Evolutionary conservation across 225 moss, liverwort and hornwort genomes (phyloP), one percentile per base, ranked within the genome.

Genomic region (Takakia lepidozioides): DNA sequence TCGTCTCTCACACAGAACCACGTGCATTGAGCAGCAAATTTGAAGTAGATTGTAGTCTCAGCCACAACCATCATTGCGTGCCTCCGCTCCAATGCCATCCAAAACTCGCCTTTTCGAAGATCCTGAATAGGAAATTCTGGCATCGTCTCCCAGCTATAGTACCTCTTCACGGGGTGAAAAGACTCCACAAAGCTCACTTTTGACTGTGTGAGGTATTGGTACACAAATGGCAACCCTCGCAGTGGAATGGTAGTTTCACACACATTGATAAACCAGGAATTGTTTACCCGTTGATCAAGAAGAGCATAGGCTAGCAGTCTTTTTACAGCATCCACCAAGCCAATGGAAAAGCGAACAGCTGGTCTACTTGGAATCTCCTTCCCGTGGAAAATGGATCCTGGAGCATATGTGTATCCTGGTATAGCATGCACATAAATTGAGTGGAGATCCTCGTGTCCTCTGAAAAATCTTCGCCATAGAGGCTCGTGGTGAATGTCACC

Each of bases 21-120:
- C 4, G 10, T 46, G 35, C 67, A 70, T 11, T 40, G 15, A 10
- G 28, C 63, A 19, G 16, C 10, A 10, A 80, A 74, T 27, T 57
- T 46, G 50, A 52, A 60, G 44, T 60, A 70, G 5, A 74, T 57
- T 3, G 45, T 15, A 8, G 3, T 38, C 14, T 80, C 70, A 20
- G 50, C 63, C 21, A 80, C 63, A 13, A 67, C 42, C 14, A 49
- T n/a, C 28, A 8, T 35, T 1, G 64, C 69, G 16, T 74, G 67
- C 27, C 60, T 38, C 17, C 57, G 63, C 32, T 29, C 43, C 14
- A 67, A 38, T 26, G 70, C 79, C 74, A 79, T 66, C 66, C 74
- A 70, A 23, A 70, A 56, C 60, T 70, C 79, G 4, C 79, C 67
- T 54, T 74, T 67, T 14, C 67, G 69, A 51, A 80, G 16, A 4